A percentile compares a stretch with the other conserved stretches of the same genome.
phyloP scores from a whole-genome alignment of 805 yeast genomes.

The Kodamaea kaohsiungensis region DNA sequence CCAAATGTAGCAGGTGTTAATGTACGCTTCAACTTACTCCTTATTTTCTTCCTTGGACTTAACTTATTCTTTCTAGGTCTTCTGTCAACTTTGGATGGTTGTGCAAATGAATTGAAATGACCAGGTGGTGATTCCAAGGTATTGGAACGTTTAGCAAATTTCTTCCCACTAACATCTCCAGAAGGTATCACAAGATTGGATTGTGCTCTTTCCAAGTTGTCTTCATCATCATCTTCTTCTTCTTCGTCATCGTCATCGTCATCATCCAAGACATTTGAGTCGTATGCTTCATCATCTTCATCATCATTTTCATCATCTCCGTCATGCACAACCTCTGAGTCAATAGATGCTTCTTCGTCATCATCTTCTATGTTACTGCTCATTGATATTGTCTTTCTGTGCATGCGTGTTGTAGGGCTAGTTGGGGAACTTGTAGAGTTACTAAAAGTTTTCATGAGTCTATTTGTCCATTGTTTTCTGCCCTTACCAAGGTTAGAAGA shows the following conservation, averaged over 20 bases:
- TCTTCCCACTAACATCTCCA: conserved; percentile 35
- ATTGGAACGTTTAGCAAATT: conserved; percentile 45
- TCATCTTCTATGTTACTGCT: conserved; percentile 10
- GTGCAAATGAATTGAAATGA: conserved; percentile 1
- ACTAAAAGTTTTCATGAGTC: conserved; percentile 26
- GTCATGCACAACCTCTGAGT: conserved; percentile 22
- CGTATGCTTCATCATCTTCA: conserved; percentile 6
- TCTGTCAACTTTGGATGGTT: conserved; percentile 52
- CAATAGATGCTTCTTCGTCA: conserved; percentile 23
- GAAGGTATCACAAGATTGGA: conserved; percentile 38
- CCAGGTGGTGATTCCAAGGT: conserved; percentile 44
- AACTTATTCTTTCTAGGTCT: conserved; percentile 17
- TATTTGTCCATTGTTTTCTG: conserved; percentile 21
- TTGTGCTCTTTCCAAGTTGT: conserved; percentile 22
- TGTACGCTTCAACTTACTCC: conserved; percentile 10
- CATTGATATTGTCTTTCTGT: not conserved
- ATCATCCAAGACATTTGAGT: not conserved
- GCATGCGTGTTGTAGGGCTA: not conserved
- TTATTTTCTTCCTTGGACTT: conserved; percentile 5
- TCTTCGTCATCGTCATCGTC: conserved; percentile 14
- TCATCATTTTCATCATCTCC: conserved; percentile 12
- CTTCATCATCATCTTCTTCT: conserved; percentile 16
- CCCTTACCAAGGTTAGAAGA: conserved; percentile 18
- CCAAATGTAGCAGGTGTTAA: conserved; percentile 12
- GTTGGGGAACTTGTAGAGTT: conserved; percentile 13